These are phyloP conservation scores for Metschnikowia aberdeeniae DNA, from an alignment of 805 yeast genomes.

Conservation along the genomic window DNA sequence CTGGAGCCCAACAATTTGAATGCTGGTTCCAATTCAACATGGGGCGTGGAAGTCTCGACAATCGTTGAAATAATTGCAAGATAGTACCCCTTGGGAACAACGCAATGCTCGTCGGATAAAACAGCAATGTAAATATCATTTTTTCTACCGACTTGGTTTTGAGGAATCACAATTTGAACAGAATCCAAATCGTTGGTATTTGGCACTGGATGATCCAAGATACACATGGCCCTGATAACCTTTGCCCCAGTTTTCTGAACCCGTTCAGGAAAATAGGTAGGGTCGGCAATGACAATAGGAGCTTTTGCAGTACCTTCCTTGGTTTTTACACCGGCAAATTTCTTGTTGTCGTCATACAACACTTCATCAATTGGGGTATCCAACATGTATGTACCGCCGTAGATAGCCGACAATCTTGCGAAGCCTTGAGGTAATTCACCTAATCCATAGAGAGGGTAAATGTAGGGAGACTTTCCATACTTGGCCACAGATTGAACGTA, in stretches of 20 bases:
- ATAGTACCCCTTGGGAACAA: conserved; percentile 82
- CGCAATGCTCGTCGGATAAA: conserved; percentile 84
- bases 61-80: conserved; percentile 92
- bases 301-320: conserved; percentile 91
- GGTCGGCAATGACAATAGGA: conserved; percentile 93
- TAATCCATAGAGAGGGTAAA: conserved; percentile 92
- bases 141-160: conserved; percentile 88
- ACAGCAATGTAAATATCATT: conserved; percentile 94
- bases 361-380: conserved; percentile 94
- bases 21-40: conserved; percentile 88
- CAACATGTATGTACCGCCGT: conserved; percentile 98
- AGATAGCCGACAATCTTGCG: conserved; percentile 93
- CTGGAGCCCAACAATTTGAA: conserved; percentile 80
- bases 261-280: conserved; percentile 90
- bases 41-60: conserved; percentile 90
- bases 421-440: conserved; percentile 99
- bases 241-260: conserved; percentile 68
- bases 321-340: conserved; percentile 81
- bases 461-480: conserved; percentile 93
- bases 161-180: conserved; percentile 92
- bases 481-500: conserved; percentile 89
- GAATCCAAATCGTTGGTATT: conserved; percentile 81
- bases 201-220: conserved; percentile 85
- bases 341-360: conserved; percentile 59
- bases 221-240: conserved; percentile 83